A percentile compares a stretch with the other conserved stretches of the same genome.
Evolutionary conservation across 208 protist species (phyloP).

Genomic region (Acanthamoeba lenticulata): DNA sequence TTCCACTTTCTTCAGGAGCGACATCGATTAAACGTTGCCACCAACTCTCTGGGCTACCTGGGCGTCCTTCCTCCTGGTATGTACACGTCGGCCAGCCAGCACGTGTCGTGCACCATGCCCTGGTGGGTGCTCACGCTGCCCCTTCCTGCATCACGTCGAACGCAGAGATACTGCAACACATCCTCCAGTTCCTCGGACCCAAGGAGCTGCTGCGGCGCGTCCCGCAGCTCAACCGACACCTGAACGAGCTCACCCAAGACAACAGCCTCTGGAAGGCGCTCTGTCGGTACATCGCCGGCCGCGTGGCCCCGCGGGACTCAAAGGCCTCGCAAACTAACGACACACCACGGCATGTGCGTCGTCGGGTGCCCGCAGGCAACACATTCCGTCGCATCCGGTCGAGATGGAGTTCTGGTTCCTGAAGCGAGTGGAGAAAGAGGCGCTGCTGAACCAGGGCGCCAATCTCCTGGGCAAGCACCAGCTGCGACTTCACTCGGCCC

Average conservation of each 20-base stretch:
- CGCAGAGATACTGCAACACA: slow-evolving; percentile 27
- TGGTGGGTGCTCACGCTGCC: too few relatives aligned
- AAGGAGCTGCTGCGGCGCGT: neutral
- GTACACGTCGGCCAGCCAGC: too few relatives aligned
- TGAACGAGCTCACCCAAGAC: neutral
- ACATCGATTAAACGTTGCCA: neutral
- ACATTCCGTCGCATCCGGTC: slow-evolving; percentile 27
- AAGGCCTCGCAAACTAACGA: neutral
- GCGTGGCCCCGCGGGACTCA: neutral
- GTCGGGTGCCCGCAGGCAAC: neutral
- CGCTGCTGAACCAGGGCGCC: neutral
- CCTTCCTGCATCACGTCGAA: neutral
- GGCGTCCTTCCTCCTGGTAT: slow-evolving; percentile 5
- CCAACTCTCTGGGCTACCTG: neutral
- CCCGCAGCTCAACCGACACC: neutral
- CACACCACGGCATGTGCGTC: neutral
- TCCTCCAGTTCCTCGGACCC: neutral
- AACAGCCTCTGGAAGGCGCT: neutral
- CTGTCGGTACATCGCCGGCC: neutral
- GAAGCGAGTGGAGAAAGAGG: neutral
- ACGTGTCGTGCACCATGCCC: too few relatives aligned
- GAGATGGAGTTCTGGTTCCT: slow-evolving; percentile 46
- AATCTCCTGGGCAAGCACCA: neutral
- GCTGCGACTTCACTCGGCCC: neutral
- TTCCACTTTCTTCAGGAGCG: neutral